Percentiles rank a stretch among this genome's conserved stretches.
Conservation (phyloP, 306 rosid species). For the Citrullus colocynthis region DNA sequence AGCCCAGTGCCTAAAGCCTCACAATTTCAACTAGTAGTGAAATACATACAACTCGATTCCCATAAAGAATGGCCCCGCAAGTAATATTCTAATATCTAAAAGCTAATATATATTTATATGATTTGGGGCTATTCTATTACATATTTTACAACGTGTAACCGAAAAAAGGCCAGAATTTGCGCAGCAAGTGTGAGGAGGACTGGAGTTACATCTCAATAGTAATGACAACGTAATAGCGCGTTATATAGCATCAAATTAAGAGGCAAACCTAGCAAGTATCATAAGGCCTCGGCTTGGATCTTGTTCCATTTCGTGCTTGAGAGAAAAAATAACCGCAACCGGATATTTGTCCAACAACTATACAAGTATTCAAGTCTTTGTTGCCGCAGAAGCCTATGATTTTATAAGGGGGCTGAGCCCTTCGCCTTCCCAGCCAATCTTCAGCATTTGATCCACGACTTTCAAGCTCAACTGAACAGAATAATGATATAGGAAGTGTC, state of each 20-base stretch:
- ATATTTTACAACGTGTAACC: neutral
- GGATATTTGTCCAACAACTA: neutral
- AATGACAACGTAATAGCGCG: neutral
- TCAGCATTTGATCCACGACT: conserved; percentile 93
- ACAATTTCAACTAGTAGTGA: conserved; percentile 11
- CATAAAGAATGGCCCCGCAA: conserved; percentile 14
- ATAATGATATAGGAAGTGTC: conserved; percentile 10
- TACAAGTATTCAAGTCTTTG: neutral
- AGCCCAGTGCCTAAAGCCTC: conserved; percentile 22
- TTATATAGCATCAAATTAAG: neutral
- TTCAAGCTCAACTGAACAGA: conserved; percentile 92
- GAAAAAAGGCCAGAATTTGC: neutral
- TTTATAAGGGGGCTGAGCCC: conserved; percentile 59
- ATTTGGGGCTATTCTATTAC: neutral
- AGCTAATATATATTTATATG: neutral
- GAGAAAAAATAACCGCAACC: neutral
- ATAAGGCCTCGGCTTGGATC: neutral
- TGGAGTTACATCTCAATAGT: neutral
- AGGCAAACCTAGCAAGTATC: neutral
- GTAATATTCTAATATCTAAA: conserved; percentile 28
- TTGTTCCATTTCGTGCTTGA: neutral
- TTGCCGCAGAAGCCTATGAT: conserved; percentile 33
- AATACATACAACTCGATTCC: conserved; percentile 22
- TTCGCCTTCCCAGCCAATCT: conserved; percentile 97
- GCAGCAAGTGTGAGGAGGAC: conserved; percentile 14